Base-by-base conservation (phyloP, 495 filamentous ascomycete species). In the Talaromyces nanjingensis region DNA sequence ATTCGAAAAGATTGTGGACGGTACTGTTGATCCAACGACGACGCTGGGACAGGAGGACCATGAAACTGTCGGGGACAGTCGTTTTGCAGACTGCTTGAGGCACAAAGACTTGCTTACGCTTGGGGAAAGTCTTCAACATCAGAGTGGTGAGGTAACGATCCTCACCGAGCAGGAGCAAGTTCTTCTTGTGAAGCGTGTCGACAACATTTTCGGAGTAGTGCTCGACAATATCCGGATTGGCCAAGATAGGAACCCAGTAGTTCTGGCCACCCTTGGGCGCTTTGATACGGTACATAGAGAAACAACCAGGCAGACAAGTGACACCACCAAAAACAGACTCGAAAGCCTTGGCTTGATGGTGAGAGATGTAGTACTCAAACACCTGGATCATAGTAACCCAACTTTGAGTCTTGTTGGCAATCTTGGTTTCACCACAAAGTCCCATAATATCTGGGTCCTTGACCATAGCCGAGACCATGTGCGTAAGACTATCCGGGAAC, bases 271-370 rank as follows among this genome's bases (percentile, higher is more conserved):
- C 94, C 78, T 99, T 99, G 55, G 96, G 96, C 2, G 94, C 90
- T 76, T 99, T 99, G 84, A 99, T 96, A 67, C 96, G 90, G 77
- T 99, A 99, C 96, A 99, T 99, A 82, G 92, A 96, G 87, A 99
- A 99, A 81, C 96, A 99, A 56, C 96, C 96, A 3, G 96, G 96
- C 27, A 99, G 82, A 84, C 96, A 99, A 68, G 96, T 99, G 25
- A 99, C 96, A 89, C 96, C 96, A 72, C 96, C 96, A 71, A 99
- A 99, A 62, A 97, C 89, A 6, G 93, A 96, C 74, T 99, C 96
- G 77, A 99, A 99, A 6, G 92, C 91, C 71, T 99, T 99, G 60
- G 91, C 85, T 67, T 96, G 84, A 70, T 99, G 96, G 72, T 99
- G 96, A 3, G 93, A 97, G 74, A 99, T 93, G 78, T 97, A 99